phyloP scores from a whole-genome alignment of 768 basidiomycete species.

The Pulveroboletus sp. region DNA sequence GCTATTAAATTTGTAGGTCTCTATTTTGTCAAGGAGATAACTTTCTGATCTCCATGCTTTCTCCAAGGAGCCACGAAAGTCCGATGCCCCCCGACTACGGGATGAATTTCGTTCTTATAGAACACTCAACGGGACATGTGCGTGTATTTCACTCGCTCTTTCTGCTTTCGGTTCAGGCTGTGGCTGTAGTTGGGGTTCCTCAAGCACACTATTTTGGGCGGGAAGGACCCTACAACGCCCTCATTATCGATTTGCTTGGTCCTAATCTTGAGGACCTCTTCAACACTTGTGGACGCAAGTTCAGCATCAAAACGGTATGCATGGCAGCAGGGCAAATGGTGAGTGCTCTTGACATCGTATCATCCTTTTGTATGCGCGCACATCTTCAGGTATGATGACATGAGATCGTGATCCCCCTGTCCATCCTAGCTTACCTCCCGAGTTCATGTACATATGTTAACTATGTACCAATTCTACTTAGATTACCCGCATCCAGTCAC shows the following conservation, averaged over 20 bases:
- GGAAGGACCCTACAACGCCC: slow-evolving; percentile 95
- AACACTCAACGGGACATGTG: slow-evolving; percentile 86
- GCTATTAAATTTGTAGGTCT: slow-evolving; percentile 93
- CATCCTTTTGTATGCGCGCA: neutral
- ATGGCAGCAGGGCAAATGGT: slow-evolving; percentile 99
- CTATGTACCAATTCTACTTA: slow-evolving; percentile 32
- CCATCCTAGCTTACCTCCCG: slow-evolving; percentile 2
- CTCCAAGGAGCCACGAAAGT: slow-evolving; percentile 85
- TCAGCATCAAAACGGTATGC: slow-evolving; percentile 95
- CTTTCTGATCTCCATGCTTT: slow-evolving; percentile 13
- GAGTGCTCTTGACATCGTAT: slow-evolving; percentile 21
- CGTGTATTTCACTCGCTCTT: slow-evolving; percentile 29
- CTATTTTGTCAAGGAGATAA: slow-evolving; percentile 5
- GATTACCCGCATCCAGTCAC: slow-evolving; percentile 94
- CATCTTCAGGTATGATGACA: neutral
- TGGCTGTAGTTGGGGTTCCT: slow-evolving; percentile 77
- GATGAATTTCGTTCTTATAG: slow-evolving; percentile 98
- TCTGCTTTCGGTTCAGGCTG: slow-evolving; percentile 11
- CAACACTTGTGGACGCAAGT: slow-evolving; percentile 98
- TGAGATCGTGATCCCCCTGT: neutral
- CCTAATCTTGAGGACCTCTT: slow-evolving; percentile 97
- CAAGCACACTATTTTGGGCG: slow-evolving; percentile 99
- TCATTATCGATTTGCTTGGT: slow-evolving; percentile 90
- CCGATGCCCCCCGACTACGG: slow-evolving; percentile 93
- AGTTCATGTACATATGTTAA: neutral